A percentile compares a stretch with the other conserved stretches of the same genome.
These are phyloP conservation scores for Beauveria sp. DNA, from an alignment of 2,329 filamentous ascomycete genomes.

Conservation along the genomic window DNA sequence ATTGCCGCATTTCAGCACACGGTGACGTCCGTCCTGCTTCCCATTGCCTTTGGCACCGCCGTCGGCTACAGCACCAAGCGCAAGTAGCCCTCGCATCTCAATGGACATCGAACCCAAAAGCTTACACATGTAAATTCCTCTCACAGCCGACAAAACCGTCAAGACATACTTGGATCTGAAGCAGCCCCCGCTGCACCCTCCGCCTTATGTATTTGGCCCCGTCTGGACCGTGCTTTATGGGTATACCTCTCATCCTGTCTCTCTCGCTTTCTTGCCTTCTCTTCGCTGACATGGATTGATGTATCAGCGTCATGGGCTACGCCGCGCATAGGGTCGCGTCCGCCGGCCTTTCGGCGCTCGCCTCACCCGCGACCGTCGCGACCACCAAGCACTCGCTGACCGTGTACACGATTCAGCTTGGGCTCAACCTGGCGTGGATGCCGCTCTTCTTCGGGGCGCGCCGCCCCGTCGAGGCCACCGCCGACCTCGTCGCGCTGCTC, in stretches of 20 bases:
- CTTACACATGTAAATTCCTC: neutral
- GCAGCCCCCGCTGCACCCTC: slow-evolving; percentile 58
- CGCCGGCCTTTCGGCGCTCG: slow-evolving; percentile 50
- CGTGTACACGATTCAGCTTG: slow-evolving; percentile 80
- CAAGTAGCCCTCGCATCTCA: slow-evolving; percentile 31
- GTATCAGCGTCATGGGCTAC: slow-evolving; percentile 69
- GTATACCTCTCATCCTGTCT: slow-evolving; percentile 18
- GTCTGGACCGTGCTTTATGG: slow-evolving; percentile 62
- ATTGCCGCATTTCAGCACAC: slow-evolving; percentile 62
- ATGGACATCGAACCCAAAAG: neutral
- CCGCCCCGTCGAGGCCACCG: slow-evolving; percentile 64
- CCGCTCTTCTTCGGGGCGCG: slow-evolving; percentile 82
- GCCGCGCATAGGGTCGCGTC: slow-evolving; percentile 71
- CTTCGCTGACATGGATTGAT: neutral
- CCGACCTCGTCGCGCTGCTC: slow-evolving; percentile 65
- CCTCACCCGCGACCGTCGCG: slow-evolving; percentile 44
- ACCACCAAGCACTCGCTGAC: slow-evolving; percentile 63
- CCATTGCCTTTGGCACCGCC: slow-evolving; percentile 63
- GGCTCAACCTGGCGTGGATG: slow-evolving; percentile 82
- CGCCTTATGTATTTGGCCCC: slow-evolving; percentile 54
- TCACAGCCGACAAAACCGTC: slow-evolving; percentile 48
- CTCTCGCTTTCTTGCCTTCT: neutral
- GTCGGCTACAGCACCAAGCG: slow-evolving; percentile 62
- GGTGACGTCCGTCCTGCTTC: slow-evolving; percentile 66
- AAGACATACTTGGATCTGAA: slow-evolving; percentile 57